Evolutionary conservation across 352 stramenopile genomes (phyloP), one percentile per base, ranked within the genome.

Genomic region (Globisporangium apiculatum): DNA sequence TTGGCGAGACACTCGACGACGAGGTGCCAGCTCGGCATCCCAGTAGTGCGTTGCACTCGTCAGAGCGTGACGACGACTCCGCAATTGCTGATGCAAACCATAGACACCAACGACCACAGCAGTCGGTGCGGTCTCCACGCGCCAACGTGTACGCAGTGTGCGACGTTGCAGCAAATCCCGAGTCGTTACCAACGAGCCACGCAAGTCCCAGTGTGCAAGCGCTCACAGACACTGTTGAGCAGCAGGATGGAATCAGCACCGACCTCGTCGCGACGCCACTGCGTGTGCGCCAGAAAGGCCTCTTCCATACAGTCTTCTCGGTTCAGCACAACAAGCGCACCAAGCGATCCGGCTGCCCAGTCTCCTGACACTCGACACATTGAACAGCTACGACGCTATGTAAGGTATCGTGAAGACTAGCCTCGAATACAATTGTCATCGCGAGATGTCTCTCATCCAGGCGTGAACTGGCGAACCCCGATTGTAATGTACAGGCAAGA

Each of bases 241-340:
- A 31, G 24, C 24, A 31, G 24, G 24, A 31, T 31, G 24, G 24
- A 12, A 40, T 41, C 41, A 35, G 12, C 36, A 53, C 43, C 9
- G 46, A 65, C 4, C 15, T 55, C 2, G 56, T 43, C n/a, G 38
- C 40, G 14, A 51, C 47, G 15, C 42, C 37, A 7, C 45, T 49
- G 45, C 42, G 43, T 15, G 49, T 46, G 35, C 55, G 47, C 36
- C 38, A 55, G 18, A 65, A 51, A n/a, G 18, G 45, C 10, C 51
- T 58, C 7, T 54, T 63, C 31, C 59, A 63, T 15, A 35, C 53
- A 4, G 48, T 60, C 47, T 65, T 65, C 40, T 65, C 47, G 4
- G 7, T 57, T 15, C 59, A 61, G 36, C 53, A 57, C 55, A 62
- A 53, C 35, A 62, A 62, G 14, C n/a, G 52, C 3, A 49, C 45